Conservation (phyloP, 345 rosid species). For the Eucalyptus pauciflora region DNA sequence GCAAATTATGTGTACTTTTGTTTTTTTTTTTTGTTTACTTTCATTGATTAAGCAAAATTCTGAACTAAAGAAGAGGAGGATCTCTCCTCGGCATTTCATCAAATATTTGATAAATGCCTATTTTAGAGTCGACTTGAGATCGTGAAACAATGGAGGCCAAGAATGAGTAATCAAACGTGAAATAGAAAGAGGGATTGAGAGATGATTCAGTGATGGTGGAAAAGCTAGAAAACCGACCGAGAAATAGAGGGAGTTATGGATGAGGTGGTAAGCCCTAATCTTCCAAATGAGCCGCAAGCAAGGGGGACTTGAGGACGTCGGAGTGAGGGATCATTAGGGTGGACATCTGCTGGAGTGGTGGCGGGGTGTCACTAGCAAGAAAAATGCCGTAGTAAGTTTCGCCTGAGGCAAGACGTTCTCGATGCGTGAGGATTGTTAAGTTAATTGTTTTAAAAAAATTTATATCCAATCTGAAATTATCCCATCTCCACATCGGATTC, state of each 20-base stretch:
- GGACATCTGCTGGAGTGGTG: rapidly evolving
- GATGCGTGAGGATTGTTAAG: not conserved
- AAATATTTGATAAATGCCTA: not conserved
- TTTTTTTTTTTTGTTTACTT: not conserved
- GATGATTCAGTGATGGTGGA: too few species aligned
- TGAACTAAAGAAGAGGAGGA: rapidly evolving
- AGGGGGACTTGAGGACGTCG: not conserved
- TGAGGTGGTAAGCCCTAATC: not conserved
- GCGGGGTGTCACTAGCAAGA: not conserved
- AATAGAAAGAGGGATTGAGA: too few species aligned
- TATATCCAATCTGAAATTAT: too few species aligned
- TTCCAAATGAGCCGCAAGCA: not conserved
- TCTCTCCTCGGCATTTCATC: not conserved
- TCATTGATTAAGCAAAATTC: rapidly evolving
- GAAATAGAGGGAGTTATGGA: not conserved
- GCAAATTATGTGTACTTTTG: not conserved
- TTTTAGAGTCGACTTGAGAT: not conserved
- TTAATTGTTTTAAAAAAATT: too few species aligned
- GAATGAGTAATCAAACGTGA: not conserved
- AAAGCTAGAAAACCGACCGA: too few species aligned
- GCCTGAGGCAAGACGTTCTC: not conserved
- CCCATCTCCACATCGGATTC: not conserved
- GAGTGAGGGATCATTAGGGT: not conserved
- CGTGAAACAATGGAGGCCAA: not conserved
- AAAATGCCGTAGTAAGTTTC: not conserved